Evolutionary conservation across 306 rosid genomes (phyloP), one percentile per base, ranked within the genome.

Genomic region (Leucaena leucocephala): DNA sequence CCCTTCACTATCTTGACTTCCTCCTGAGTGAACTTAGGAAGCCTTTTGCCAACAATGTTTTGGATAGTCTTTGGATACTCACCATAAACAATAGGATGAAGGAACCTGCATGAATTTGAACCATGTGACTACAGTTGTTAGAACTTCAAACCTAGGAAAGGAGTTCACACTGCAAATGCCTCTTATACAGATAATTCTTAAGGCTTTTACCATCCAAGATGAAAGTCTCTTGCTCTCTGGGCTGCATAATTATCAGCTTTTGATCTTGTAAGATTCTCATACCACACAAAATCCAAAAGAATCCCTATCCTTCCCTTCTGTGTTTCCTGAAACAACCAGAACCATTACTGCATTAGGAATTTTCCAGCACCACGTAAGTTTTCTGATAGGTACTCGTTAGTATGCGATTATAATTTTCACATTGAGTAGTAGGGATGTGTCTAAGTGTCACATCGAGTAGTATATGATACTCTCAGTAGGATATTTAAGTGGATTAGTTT

Each of bases 221-320:
- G 98, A 74, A 94, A 94, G 85, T 94, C 98, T 78, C 93, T 91
- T 5, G 98, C 98, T 87, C 98, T 88, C 71, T 94, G 98, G 76
- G 98, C 98, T 42, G 98, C 98, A 71, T 83, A 87, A 79, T 82
- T 88, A 67, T 94, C 98, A 7, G 97, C 98, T 84, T 90, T 92
- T 46, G 91, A 86, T 81, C 94, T 81, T 33, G 98, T 90, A 78
- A 94, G 98, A 81, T 92, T 92, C 77, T 94, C 98, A 62, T 90
- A 92, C 98, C 98, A 94, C 43, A 90, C 93, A 69, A 94, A 94
- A 79, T 94, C 98, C 88, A 92, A 81, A 21, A 92, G 88, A 75
- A 92, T 94, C 7, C 98, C 97, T 82, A 92, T 88, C 78, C 87
- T 85, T 58, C 97, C 98, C 74, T 89, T 89, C 86, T 92, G 97